Percentiles rank a stretch among this genome's conserved stretches.
Conservation (phyloP, 768 basidiomycete genomes). For the Lentinula sp. region DNA sequence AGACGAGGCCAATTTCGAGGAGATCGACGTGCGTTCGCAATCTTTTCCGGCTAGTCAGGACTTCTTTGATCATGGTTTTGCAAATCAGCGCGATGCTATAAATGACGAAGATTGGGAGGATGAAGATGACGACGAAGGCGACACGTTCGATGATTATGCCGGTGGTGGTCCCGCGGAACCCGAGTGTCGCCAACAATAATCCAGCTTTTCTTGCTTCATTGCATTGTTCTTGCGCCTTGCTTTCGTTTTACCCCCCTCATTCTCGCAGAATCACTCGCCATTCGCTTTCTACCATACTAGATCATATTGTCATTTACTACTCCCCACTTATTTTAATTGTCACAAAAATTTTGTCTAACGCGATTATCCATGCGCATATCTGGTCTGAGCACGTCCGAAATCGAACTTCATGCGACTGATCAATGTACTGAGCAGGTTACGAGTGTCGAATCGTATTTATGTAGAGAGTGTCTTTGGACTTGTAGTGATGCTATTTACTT, state of each 20-base stretch:
- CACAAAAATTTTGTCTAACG: not conserved
- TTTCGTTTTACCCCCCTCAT: not conserved
- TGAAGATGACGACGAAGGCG: constrained; percentile 57
- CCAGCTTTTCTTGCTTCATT: constrained; percentile 1
- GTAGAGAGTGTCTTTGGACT: too few relatives aligned
- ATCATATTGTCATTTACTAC: not conserved
- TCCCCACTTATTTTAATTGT: not conserved
- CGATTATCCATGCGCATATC: not conserved
- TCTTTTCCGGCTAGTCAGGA: constrained; percentile 66
- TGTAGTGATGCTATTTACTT: too few relatives aligned
- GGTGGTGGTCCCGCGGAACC: constrained; percentile 30
- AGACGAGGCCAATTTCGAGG: constrained; percentile 67
- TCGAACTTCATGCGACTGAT: too few relatives aligned
- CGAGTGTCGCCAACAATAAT: constrained; percentile 58
- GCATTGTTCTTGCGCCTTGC: not conserved
- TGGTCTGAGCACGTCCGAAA: not conserved
- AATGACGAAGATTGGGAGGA: constrained; percentile 64
- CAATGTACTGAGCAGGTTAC: too few relatives aligned
- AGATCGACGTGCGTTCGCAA: constrained; percentile 78
- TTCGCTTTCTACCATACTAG: not conserved
- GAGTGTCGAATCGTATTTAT: too few relatives aligned
- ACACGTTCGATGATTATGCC: constrained; percentile 21
- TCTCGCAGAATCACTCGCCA: not conserved
- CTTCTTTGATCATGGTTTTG: constrained; percentile 71
- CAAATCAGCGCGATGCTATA: constrained; percentile 63